A percentile compares a stretch with the other conserved stretches of the same genome.
phyloP scores from a whole-genome alignment of 2,329 filamentous ascomycete genomes.

The Diaporthe helianthi region DNA sequence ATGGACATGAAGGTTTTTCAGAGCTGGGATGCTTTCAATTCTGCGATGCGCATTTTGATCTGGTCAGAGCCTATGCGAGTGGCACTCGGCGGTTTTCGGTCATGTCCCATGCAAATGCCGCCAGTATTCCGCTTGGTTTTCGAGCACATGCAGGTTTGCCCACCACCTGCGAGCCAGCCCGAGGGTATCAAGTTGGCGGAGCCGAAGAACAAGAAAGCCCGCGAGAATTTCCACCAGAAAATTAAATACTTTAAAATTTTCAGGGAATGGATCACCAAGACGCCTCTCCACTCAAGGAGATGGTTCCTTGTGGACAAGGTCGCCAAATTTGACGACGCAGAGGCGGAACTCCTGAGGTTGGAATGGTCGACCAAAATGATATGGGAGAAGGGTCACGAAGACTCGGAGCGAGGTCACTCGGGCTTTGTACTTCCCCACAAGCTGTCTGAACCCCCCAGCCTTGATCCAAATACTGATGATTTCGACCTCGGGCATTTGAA shows the following conservation, averaged over 20 bases:
- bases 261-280: constrained; percentile 20
- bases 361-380: constrained; percentile 30
- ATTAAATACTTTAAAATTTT: neutral
- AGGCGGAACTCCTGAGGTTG: constrained; percentile 18
- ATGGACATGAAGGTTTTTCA: constrained; percentile 15
- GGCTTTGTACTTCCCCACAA: constrained; percentile 17
- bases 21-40: constrained; percentile 33
- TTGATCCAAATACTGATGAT: neutral
- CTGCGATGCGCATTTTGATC: constrained; percentile 30
- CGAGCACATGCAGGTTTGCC: neutral
- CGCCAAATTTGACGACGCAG: neutral
- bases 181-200: neutral
- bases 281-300: constrained; percentile 31
- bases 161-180: neutral
- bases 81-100: neutral
- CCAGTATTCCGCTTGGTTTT: neutral
- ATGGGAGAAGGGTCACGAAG: constrained; percentile 14
- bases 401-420: no score
- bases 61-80: constrained; percentile 17
- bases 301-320: constrained; percentile 21
- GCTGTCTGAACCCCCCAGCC: neutral
- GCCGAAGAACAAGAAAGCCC: neutral
- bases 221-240: neutral
- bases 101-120: neutral
- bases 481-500: constrained; percentile 12